Evolutionary conservation across 768 basidiomycete species (phyloP).

Genomic region (Mycena maculata): DNA sequence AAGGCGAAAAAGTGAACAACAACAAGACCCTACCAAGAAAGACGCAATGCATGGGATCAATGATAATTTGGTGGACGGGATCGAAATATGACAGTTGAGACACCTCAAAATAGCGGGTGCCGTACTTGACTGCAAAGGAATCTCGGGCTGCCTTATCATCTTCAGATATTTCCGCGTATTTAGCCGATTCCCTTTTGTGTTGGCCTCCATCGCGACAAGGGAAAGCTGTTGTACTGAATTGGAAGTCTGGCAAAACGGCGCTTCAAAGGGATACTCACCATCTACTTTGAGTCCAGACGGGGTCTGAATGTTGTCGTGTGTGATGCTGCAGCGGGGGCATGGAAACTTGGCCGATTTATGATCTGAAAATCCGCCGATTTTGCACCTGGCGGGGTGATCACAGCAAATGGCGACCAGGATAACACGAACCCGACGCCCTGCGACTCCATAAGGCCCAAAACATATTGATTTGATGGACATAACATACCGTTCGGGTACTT

Average conservation of each 20-base stretch:
- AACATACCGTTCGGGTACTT: slow-evolving; percentile 11
- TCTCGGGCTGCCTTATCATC: slow-evolving; percentile 11
- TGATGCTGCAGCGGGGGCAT: neutral
- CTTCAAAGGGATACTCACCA: too few relatives aligned
- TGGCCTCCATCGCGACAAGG: neutral
- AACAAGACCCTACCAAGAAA: slow-evolving; percentile 20
- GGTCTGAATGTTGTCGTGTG: neutral
- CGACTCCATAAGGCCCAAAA: neutral
- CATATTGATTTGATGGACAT: neutral
- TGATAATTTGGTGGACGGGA: slow-evolving; percentile 34
- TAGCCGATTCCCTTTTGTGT: neutral
- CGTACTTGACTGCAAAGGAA: too few relatives aligned
- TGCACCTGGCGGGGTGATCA: slow-evolving; percentile 12
- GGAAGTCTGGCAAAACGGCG: too few relatives aligned
- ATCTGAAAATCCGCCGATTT: slow-evolving; percentile 3
- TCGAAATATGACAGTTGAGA: slow-evolving; percentile 41
- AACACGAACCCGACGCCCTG: slow-evolving; percentile 5
- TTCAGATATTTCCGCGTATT: neutral
- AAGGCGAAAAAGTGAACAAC: neutral
- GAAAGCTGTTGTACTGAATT: slow-evolving; percentile 19
- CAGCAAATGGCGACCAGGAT: neutral
- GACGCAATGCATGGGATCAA: slow-evolving; percentile 43
- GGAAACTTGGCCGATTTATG: neutral
- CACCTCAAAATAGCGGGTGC: slow-evolving; percentile 38
- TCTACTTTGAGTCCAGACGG: neutral